Percentiles rank a stretch among this genome's conserved stretches.
These are phyloP conservation scores for Aspergillus bertholletiae DNA, from an alignment of 495 filamentous ascomycete genomes.

Conservation along the genomic window DNA sequence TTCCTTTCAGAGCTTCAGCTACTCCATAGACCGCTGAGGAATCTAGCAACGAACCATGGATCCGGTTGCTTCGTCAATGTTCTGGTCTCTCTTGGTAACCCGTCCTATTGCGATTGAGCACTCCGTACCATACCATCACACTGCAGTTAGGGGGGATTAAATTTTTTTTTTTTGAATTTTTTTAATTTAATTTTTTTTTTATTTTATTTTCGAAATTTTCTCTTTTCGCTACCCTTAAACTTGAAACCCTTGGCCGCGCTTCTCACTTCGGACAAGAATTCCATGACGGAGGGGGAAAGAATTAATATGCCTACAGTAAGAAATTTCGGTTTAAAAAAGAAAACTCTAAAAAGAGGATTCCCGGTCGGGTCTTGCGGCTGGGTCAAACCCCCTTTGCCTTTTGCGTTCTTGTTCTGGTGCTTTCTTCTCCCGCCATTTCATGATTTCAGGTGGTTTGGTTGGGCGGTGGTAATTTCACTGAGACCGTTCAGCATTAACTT, in stretches of 20 bases:
- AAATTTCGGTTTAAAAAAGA: background rate
- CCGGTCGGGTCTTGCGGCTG: background rate
- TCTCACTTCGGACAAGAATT: background rate
- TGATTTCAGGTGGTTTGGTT: background rate
- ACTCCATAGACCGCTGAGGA: background rate
- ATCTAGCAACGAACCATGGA: background rate
- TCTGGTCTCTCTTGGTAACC: background rate
- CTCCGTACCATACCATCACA: background rate
- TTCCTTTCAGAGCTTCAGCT: background rate
- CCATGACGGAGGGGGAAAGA: background rate
- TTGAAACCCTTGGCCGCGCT: background rate
- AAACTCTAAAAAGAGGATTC: background rate
- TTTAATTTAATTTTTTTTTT: background rate
- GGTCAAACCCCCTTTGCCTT: background rate
- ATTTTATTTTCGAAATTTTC: background rate
- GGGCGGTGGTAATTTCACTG: background rate
- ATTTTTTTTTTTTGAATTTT: background rate
- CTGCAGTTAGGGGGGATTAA: background rate
- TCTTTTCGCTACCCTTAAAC: too few relatives aligned
- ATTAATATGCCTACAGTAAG: background rate
- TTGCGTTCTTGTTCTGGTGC: background rate
- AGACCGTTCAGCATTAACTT: background rate
- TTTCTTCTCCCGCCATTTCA: background rate
- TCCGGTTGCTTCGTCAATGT: background rate
- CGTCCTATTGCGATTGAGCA: background rate